Evolutionary conservation across 805 yeast genomes (phyloP).

Genomic region (Ogataea angusta): DNA sequence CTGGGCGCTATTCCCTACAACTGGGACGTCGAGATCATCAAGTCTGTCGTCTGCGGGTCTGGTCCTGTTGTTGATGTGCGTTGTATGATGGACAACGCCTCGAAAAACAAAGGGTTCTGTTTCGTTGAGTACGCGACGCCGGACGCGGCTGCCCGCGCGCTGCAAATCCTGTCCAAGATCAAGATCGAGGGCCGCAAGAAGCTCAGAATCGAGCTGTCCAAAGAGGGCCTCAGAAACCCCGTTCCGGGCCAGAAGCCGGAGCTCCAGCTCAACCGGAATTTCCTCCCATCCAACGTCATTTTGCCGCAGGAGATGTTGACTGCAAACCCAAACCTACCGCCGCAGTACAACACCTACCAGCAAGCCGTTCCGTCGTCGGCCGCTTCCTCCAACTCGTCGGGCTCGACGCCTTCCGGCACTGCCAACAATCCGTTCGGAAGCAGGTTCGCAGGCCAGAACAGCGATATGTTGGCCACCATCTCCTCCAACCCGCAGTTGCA

Average conservation of each 20-base stretch:
- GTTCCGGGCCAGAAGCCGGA: constrained; percentile 40
- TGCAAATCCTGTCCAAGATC: constrained; percentile 42
- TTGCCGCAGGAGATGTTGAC: constrained; percentile 48
- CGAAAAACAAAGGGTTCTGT: constrained; percentile 64
- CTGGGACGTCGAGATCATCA: constrained; percentile 64
- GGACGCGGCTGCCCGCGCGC: constrained; percentile 50
- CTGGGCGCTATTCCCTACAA: constrained; percentile 65
- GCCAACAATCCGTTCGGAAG: constrained; percentile 16
- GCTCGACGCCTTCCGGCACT: constrained; percentile 12
- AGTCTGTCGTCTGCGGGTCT: constrained; percentile 66
- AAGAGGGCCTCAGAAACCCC: constrained; percentile 50
- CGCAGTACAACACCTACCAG: constrained; percentile 24
- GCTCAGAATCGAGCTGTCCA: constrained; percentile 56
- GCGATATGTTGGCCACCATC: constrained; percentile 26
- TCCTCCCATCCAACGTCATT: constrained; percentile 54
- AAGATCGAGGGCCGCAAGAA: constrained; percentile 44
- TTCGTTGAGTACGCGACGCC: constrained; percentile 57
- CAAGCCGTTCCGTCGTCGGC: constrained; percentile 14
- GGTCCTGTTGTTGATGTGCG: constrained; percentile 70
- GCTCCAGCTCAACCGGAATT: constrained; percentile 42
- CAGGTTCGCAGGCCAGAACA: constrained; percentile 18
- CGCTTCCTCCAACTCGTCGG: constrained; percentile 15
- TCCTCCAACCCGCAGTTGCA: constrained; percentile 32
- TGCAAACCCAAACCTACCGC: constrained; percentile 22
- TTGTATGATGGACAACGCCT: constrained; percentile 54